A percentile compares a stretch with the other conserved stretches of the same genome.
Conservation (phyloP, 2,329 filamentous ascomycete species). For the Fusarium tanahbumbuense region DNA sequence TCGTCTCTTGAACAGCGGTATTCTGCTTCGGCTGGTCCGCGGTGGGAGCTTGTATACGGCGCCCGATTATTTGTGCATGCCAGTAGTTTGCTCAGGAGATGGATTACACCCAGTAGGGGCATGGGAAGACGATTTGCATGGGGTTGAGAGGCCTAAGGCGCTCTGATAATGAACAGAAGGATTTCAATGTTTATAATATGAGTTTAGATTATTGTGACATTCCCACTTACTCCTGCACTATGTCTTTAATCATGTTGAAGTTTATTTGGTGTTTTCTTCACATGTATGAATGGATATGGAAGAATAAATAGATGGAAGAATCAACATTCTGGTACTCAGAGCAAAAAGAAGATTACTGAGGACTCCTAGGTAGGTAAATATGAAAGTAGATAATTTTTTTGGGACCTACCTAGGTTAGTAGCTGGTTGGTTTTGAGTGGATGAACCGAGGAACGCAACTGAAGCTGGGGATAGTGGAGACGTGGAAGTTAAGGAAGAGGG, state of each 20-base stretch:
- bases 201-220: neutral
- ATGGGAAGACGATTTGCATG: conserved; percentile 38
- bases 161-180: conserved; percentile 38
- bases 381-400: neutral
- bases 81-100: conserved; percentile 30
- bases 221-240: neutral
- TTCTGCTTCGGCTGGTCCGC: conserved; percentile 52
- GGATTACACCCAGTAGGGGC: conserved; percentile 22
- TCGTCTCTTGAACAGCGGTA: conserved; percentile 42
- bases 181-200: conserved; percentile 26
- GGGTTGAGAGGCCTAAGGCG: conserved; percentile 26
- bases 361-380: neutral
- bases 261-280: neutral
- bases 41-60: conserved; percentile 42
- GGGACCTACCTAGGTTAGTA: neutral
- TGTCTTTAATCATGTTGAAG: neutral
- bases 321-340: neutral
- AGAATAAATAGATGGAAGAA: neutral
- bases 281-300: neutral
- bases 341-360: neutral
- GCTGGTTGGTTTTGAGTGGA: neutral
- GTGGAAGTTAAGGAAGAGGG: conserved; percentile 38
- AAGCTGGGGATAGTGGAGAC: conserved; percentile 29
- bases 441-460: conserved; percentile 16
- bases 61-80: conserved; percentile 40